Percentiles rank a stretch among this genome's conserved stretches.
phyloP scores from a whole-genome alignment of 805 yeast species.

The Zygosaccharomyces rouxii region DNA sequence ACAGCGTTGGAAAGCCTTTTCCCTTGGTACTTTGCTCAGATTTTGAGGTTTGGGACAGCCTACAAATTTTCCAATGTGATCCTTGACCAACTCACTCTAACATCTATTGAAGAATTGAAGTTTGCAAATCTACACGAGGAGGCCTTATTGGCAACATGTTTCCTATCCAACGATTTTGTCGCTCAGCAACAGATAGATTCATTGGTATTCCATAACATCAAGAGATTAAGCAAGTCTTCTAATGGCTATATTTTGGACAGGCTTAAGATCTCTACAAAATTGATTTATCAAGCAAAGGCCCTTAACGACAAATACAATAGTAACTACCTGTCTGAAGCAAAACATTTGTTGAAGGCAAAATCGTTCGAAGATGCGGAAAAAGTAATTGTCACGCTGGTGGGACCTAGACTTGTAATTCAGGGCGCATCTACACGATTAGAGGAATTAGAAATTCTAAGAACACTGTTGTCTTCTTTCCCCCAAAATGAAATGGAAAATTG shows the following conservation, averaged over 20 bases:
- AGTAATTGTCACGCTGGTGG: slow-evolving; percentile 53
- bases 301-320: slow-evolving; percentile 45
- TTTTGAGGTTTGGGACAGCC: slow-evolving; percentile 37
- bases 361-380: slow-evolving; percentile 61
- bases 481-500: slow-evolving; percentile 43
- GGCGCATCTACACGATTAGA: slow-evolving; percentile 34
- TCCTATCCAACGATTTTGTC: slow-evolving; percentile 44
- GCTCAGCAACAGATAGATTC: slow-evolving; percentile 41
- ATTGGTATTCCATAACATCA: slow-evolving; percentile 28
- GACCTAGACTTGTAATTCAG: slow-evolving; percentile 57
- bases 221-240: slow-evolving; percentile 11
- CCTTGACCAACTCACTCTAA: slow-evolving; percentile 39
- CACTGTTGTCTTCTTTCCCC: slow-evolving; percentile 43
- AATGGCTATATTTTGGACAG: slow-evolving; percentile 31
- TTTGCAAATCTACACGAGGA: slow-evolving; percentile 48
- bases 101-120: slow-evolving; percentile 50
- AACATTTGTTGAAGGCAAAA: slow-evolving; percentile 57
- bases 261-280: slow-evolving; percentile 45
- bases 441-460: slow-evolving; percentile 37
- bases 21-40: slow-evolving; percentile 50
- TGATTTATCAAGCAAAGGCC: slow-evolving; percentile 59
- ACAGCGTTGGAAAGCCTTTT: slow-evolving; percentile 36
- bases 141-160: slow-evolving; percentile 60
- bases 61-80: slow-evolving; percentile 24
- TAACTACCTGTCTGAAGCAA: slow-evolving; percentile 55